Evolutionary conservation across 2,329 filamentous ascomycete species (phyloP).

Genomic region (Albophoma yamanashiensis): DNA sequence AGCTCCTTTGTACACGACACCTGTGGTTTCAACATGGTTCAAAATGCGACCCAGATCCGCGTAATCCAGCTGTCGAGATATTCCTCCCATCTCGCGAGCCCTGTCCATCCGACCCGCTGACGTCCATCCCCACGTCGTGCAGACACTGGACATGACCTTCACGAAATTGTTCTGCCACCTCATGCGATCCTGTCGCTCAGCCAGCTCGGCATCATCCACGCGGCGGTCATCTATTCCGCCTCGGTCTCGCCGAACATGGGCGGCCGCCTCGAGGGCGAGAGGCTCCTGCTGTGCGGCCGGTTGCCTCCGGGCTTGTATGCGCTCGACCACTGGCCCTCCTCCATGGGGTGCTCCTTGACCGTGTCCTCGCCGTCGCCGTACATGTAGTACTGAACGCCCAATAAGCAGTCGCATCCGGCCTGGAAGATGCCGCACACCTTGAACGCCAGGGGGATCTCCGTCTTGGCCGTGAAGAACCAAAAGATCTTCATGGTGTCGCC

Average conservation of each 20-base stretch:
- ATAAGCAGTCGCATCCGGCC: constrained; percentile 61
- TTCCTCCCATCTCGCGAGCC: not conserved
- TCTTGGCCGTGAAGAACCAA: constrained; percentile 65
- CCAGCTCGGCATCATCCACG: constrained; percentile 3
- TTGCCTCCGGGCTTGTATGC: constrained; percentile 17
- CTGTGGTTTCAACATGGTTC: not conserved
- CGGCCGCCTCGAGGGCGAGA: constrained; percentile 27
- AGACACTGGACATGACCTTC: not conserved
- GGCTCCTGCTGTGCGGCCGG: constrained; percentile 21
- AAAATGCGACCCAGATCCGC: not conserved
- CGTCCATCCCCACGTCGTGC: not conserved
- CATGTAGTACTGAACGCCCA: constrained; percentile 65
- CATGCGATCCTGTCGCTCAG: not conserved
- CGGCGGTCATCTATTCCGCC: constrained; percentile 12
- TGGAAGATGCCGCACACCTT: constrained; percentile 78
- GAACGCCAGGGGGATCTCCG: constrained; percentile 65
- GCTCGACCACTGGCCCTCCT: constrained; percentile 19
- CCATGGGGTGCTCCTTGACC: constrained; percentile 27
- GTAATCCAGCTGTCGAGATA: not conserved
- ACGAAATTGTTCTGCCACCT: not conserved
- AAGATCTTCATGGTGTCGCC: constrained; percentile 84
- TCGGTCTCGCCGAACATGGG: constrained; percentile 24
- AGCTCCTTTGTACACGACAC: not conserved
- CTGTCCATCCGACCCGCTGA: not conserved
- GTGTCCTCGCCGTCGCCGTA: constrained; percentile 45